Conservation (phyloP, 2,329 filamentous ascomycete species). For the Corynespora cassiicola region DNA sequence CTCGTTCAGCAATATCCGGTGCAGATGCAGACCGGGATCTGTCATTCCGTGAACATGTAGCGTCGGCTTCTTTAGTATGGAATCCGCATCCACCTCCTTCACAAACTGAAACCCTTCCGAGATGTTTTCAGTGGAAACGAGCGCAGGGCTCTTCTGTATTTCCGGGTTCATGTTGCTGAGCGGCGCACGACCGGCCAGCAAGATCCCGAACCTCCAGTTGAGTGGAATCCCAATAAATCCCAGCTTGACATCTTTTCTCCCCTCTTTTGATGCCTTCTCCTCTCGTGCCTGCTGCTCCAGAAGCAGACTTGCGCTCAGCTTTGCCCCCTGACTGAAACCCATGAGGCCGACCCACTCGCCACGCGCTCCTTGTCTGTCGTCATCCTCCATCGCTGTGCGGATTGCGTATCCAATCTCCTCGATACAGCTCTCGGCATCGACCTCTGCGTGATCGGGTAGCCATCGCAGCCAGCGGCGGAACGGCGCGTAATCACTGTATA, state of each 20-base stretch:
- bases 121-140: constrained; percentile 51
- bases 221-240: constrained; percentile 33
- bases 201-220: constrained; percentile 65
- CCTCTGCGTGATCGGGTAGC: constrained; percentile 62
- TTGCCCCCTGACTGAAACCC: constrained; percentile 60
- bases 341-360: constrained; percentile 59
- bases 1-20: constrained; percentile 61
- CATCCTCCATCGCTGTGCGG: constrained; percentile 52
- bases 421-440: constrained; percentile 57
- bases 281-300: constrained; percentile 65
- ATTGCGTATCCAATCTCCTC: constrained; percentile 56
- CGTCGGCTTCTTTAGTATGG: constrained; percentile 65
- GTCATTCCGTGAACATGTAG: constrained; percentile 72
- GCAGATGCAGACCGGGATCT: constrained; percentile 66
- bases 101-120: constrained; percentile 50
- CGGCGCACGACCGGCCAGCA: constrained; percentile 68
- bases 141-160: constrained; percentile 40
- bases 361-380: constrained; percentile 46
- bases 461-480: constrained; percentile 71
- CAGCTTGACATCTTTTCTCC: constrained; percentile 19
- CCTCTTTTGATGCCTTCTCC: constrained; percentile 33
- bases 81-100: constrained; percentile 46
- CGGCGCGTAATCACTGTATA: constrained; percentile 71
- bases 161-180: constrained; percentile 60
- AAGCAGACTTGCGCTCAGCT: constrained; percentile 53